phyloP scores from a whole-genome alignment of 805 yeast genomes.

The Candida bentonensis region DNA sequence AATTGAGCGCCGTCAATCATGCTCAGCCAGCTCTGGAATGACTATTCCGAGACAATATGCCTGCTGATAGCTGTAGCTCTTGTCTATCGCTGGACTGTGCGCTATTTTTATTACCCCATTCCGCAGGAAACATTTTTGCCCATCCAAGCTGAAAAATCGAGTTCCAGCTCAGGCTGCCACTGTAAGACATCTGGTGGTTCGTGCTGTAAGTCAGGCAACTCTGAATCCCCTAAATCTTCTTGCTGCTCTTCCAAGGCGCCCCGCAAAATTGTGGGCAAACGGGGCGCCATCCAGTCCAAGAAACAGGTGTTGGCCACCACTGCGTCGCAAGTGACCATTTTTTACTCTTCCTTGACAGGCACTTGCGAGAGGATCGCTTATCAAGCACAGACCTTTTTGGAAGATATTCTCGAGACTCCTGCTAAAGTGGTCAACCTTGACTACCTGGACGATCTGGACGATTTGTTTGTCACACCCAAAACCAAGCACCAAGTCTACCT shows the following conservation, averaged over 20 bases:
- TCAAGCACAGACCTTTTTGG: constrained; percentile 27
- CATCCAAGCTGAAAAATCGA: constrained; percentile 2
- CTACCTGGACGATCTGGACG: constrained; percentile 73
- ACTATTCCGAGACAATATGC: not conserved
- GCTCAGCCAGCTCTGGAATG: not conserved
- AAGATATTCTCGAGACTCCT: constrained; percentile 18
- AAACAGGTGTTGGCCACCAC: constrained; percentile 12
- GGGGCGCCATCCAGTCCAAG: constrained; percentile 1
- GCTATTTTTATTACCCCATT: not conserved
- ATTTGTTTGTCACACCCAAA: constrained; percentile 56
- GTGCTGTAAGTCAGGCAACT: not conserved
- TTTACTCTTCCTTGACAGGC: constrained; percentile 81
- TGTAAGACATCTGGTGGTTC: not conserved
- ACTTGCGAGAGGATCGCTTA: constrained; percentile 60
- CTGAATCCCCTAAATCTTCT: constrained; percentile 7
- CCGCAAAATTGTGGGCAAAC: not conserved
- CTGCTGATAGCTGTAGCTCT: not conserved
- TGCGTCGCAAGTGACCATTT: constrained; percentile 48
- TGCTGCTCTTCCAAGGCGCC: constrained; percentile 4
- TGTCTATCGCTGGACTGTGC: not conserved
- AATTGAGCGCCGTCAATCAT: too few relatives aligned
- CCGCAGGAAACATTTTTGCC: not conserved
- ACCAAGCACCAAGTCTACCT: constrained; percentile 36
- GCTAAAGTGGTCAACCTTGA: constrained; percentile 59
- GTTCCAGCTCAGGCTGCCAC: constrained; percentile 5